A percentile compares a stretch with the other conserved stretches of the same genome.
phyloP scores from a whole-genome alignment of 148 eudicot genomes.

The Persicaria maculosa region DNA sequence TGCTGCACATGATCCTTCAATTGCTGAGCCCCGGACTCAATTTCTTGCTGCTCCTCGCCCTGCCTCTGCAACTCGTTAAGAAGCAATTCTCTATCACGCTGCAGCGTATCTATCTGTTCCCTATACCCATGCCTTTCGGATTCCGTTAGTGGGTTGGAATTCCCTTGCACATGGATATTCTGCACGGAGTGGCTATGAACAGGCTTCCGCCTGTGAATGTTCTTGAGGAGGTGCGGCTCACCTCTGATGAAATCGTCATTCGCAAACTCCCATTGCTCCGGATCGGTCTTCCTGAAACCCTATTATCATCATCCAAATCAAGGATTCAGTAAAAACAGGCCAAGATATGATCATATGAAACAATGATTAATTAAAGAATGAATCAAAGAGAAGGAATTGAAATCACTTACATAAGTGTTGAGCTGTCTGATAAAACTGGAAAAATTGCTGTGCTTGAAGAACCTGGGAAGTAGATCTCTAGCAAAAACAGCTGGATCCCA shows the following conservation, averaged over 20 bases:
- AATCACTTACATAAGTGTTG: constrained; percentile 72
- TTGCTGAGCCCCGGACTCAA: constrained; percentile 31
- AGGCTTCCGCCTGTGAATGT: constrained; percentile 79
- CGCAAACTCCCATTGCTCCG: constrained; percentile 92
- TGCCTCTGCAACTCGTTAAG: constrained; percentile 41
- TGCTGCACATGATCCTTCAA: constrained; percentile 39
- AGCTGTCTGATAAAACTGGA: constrained; percentile 91
- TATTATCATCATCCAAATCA: constrained; percentile 19
- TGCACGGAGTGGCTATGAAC: constrained; percentile 76
- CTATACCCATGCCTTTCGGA: constrained; percentile 48
- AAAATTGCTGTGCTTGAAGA: constrained; percentile 89
- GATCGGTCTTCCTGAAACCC: constrained; percentile 93
- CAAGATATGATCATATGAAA: not conserved
- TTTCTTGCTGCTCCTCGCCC: constrained; percentile 36
- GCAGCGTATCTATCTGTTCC: constrained; percentile 54
- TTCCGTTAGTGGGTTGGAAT: constrained; percentile 50
- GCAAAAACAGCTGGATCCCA: constrained; percentile 71
- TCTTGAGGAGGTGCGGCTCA: constrained; percentile 68
- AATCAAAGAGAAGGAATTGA: not conserved
- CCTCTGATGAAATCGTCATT: constrained; percentile 86
- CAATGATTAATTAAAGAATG: not conserved
- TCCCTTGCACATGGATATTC: constrained; percentile 41
- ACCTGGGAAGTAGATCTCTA: constrained; percentile 61
- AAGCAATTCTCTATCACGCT: constrained; percentile 41
- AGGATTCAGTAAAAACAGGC: not conserved